phyloP scores from a whole-genome alignment of 495 filamentous ascomycete genomes.

The Podospora pseudocomata region DNA sequence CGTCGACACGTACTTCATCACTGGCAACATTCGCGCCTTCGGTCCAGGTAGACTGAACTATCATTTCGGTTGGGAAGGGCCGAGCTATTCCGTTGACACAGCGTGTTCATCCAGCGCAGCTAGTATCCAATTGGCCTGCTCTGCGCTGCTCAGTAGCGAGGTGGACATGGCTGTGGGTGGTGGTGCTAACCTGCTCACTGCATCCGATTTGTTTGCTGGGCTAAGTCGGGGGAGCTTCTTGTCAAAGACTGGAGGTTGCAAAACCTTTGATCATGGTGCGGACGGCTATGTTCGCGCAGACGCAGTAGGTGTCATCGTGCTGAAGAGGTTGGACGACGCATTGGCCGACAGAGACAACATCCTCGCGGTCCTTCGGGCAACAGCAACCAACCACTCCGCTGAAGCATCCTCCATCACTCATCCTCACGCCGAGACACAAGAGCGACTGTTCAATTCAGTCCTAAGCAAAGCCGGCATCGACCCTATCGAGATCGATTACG shows the following conservation, averaged over 20 bases:
- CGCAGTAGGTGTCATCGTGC: slow-evolving; percentile 59
- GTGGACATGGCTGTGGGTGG: slow-evolving; percentile 77
- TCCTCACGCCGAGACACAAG: slow-evolving; percentile 64
- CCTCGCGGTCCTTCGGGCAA: slow-evolving; percentile 59
- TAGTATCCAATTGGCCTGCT: slow-evolving; percentile 75
- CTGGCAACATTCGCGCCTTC: slow-evolving; percentile 77
- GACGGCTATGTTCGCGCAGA: slow-evolving; percentile 74
- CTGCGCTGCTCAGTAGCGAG: slow-evolving; percentile 67
- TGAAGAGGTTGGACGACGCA: slow-evolving; percentile 73
- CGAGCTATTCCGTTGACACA: slow-evolving; percentile 75
- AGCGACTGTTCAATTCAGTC: slow-evolving; percentile 60
- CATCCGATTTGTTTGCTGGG: slow-evolving; percentile 73
- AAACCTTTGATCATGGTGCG: slow-evolving; percentile 69
- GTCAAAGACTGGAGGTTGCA: slow-evolving; percentile 70
- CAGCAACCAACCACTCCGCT: slow-evolving; percentile 67
- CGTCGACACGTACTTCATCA: slow-evolving; percentile 86
- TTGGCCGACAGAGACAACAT: slow-evolving; percentile 66
- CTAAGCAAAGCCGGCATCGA: slow-evolving; percentile 60
- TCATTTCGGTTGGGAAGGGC: slow-evolving; percentile 78
- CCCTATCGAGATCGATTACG: slow-evolving; percentile 65
- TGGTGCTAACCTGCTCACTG: slow-evolving; percentile 69
- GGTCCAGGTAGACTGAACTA: slow-evolving; percentile 75
- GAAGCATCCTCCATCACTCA: slow-evolving; percentile 70
- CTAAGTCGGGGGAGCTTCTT: slow-evolving; percentile 76
- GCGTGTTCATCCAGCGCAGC: slow-evolving; percentile 85